Evolutionary conservation across 441 rosid genomes (phyloP), one percentile per base, ranked within the genome.

Genomic region (Geranium incanum): DNA sequence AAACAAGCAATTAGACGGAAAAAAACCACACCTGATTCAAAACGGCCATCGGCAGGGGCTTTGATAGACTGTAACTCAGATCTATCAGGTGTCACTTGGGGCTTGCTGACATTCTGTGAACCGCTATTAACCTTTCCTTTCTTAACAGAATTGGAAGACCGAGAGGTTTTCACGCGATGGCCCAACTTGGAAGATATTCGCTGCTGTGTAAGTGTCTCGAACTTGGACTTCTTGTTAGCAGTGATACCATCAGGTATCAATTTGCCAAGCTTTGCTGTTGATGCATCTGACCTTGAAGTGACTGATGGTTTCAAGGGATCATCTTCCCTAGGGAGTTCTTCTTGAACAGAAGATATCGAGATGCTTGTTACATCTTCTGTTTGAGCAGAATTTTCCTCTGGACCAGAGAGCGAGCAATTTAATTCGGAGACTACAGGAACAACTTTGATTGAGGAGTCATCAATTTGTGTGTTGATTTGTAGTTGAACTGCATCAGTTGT

Each of bases 21-120:
- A 75, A 62, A 68, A 60, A 57, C 33, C 88, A 64, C 70, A 91
- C 99, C 97, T 84, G 95, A 84, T 80, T 88, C 92, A 83, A 86
- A 82, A 64, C 82, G 92, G 19, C 86, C 81, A 75, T 81, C 77
- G 74, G 88, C 78, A 71, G 90, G 78, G 72, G 86, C 80, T 84
- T 90, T 95, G 69, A 78, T 41, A 69, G 84, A 63, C 71, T 75
- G 76, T 79, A 81, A 72, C 77, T 81, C 89, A 75, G 86, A 68
- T 84, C 86, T 90, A 74, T 68, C 79, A 67, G 81, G 81, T 59
- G 69, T 68, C 39, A 82, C 74, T 77, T 82, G 93, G 79, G 82
- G 80, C 86, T 86, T 95, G 70, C 69, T 86, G 73, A 75, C 75
- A 78, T 72, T 85, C 69, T 76, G 72, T 72, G 76, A 79, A 81